Base-by-base conservation (phyloP, 2,329 filamentous ascomycete species). In the Cladosporium austrohemisphaericum region DNA sequence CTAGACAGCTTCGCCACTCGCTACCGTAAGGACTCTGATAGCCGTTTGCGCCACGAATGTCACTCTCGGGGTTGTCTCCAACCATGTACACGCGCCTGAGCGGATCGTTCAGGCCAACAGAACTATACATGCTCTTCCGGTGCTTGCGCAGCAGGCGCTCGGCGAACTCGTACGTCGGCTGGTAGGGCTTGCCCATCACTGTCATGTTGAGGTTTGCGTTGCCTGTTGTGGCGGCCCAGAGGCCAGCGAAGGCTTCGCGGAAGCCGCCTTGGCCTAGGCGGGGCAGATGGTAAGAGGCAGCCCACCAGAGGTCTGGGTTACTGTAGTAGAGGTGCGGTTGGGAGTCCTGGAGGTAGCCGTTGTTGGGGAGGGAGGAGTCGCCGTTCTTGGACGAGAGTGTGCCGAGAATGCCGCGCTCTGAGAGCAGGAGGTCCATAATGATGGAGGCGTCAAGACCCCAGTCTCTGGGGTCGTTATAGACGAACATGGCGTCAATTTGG, bases 391-490 rank as follows among this genome's bases (percentile, higher is more conserved):
- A 56, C 0, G 87, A 92, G 33, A 87, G 76, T 0, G 92, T 96
- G 20, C 92, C 93, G 3, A 95, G 65, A 50, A 88, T 80, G 14
- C 93, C 93, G n/a, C 77, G 61, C 14, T 80, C 75, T 0, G 91
- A 95, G 32, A 95, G 76, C 5, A 97, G 73, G 9, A 95, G 72
- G 67, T 98, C 93, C 47, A 86, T 69, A 50, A 97, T 85, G 59
- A 97, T 73, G 64, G 95, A 87, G 2, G 83, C 82, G 67, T 97
- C 92, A 8, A 96, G 77, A 1, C 87, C 90, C 93, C 93, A 98
- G 72, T 98, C 93, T 49, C 93, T 81, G 3, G 93, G 91, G 68
- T 97, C 93, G 66, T 95, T 95, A 77, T 92, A 96, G 5, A 96
- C 86, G 61, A 97, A 86, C 22, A 97, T 81, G 22, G 91, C 90